Evolutionary conservation across 257 asterid genomes (phyloP).

Genomic region (Capsicum pubescens): DNA sequence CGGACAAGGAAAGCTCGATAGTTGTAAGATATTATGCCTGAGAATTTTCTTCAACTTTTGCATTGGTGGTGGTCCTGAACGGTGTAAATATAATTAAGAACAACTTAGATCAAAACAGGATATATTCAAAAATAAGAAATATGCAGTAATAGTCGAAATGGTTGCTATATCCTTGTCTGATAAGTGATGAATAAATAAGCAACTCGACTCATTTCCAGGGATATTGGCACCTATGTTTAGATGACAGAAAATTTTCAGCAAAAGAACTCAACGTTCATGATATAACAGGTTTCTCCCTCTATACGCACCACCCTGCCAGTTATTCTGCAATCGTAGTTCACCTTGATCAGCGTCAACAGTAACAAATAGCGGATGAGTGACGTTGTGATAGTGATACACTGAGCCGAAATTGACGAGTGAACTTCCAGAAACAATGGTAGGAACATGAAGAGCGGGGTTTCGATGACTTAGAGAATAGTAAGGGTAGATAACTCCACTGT

Average conservation of each 20-base stretch:
- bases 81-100: background rate
- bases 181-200: background rate
- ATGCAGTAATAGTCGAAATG: background rate
- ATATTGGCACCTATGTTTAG: background rate
- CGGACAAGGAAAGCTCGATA: background rate
- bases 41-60: background rate
- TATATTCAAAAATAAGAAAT: background rate
- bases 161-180: background rate
- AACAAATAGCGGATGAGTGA: background rate
- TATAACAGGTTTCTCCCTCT: background rate
- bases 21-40: background rate
- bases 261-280: background rate
- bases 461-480: background rate
- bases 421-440: conserved; percentile 1
- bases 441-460: background rate
- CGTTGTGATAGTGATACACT: background rate
- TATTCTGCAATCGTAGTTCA: background rate
- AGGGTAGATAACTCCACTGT: conserved; percentile 24
- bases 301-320: background rate
- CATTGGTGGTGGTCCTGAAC: background rate
- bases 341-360: background rate
- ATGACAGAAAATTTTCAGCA: background rate
- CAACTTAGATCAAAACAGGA: background rate
- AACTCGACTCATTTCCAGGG: background rate
- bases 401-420: conserved; percentile 6